Base-by-base conservation (phyloP, 2,329 filamentous ascomycete genomes). In the Cytospora chrysosperma region DNA sequence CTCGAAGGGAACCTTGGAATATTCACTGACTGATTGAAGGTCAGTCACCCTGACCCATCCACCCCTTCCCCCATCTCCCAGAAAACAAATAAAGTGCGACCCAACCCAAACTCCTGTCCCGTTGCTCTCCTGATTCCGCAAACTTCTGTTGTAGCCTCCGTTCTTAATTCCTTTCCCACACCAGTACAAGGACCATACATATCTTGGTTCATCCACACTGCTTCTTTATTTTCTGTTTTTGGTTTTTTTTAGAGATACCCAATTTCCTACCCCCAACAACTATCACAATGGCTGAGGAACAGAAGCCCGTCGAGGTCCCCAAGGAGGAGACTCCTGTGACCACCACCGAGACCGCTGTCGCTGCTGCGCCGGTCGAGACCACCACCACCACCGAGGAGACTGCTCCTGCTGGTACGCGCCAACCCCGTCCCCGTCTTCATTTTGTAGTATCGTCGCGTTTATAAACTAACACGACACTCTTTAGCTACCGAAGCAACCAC, bases 241-340 rank as follows among this genome's bases (percentile, higher is more conserved):
- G 60, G 51, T 65, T 67, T 61, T 68, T 65, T 78, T 75, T 72
- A 79, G 78, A 82, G 81, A 83, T 83, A 82, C 81, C 80, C 80
- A 75, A 69, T 67, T 73, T 67, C 62, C 68, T 69, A 70, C 61
- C 37, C 57, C 43, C 55, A 32, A 59, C 30, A 70, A 64, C 68
- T 74, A 74, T 76, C 81, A 84, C 72, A 82, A 92, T 92, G 89
- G 87, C 90, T 80, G 89, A 92, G 74, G 82, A 81, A 77, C 84
- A 87, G 78, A 92, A 92, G 82, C 84, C 88, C 75, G 81, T 85
- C 72, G 87, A 88, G 76, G 80, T 81, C 76, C 75, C 81, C 69
- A 72, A 76, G 74, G 84, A 86, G 79, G 79, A 79, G 69, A 76
- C 79, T 69, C 75, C 73, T 70, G 72, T 71, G 37, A 64, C 64